Percentiles rank a stretch among this genome's conserved stretches.
Evolutionary conservation across 768 basidiomycete species (phyloP).

Genomic region (Suillus paluster): DNA sequence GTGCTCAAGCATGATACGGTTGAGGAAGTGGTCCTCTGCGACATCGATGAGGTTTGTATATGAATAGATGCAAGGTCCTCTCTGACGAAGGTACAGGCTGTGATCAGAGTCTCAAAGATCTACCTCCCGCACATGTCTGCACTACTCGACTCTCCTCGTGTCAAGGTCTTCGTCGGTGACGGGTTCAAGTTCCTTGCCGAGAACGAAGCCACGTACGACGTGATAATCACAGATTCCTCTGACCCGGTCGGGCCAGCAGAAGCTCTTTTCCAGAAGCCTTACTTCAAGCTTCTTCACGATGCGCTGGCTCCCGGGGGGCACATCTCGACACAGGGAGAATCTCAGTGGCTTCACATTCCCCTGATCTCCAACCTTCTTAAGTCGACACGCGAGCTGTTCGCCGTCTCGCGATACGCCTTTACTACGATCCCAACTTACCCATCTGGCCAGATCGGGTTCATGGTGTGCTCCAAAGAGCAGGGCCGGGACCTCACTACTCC

Average conservation of each 20-base stretch:
- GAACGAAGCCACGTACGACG: conserved; percentile 88
- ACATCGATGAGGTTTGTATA: conserved; percentile 86
- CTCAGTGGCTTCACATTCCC: conserved; percentile 90
- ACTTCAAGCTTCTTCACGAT: conserved; percentile 93
- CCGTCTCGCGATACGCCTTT: conserved; percentile 86
- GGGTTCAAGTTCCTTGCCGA: conserved; percentile 96
- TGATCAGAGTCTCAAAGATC: conserved; percentile 90
- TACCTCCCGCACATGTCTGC: conserved; percentile 94
- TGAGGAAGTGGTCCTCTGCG: conserved; percentile 91
- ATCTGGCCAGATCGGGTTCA: conserved; percentile 96
- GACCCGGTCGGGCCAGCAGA: conserved; percentile 97
- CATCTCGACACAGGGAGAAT: conserved; percentile 96
- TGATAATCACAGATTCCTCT: conserved; percentile 98
- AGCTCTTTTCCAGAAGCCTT: conserved; percentile 94
- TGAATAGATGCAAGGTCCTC: background rate
- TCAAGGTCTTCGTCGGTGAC: conserved; percentile 87
- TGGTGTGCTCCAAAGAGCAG: conserved; percentile 82
- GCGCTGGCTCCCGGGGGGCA: conserved; percentile 88
- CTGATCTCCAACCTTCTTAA: conserved; percentile 79
- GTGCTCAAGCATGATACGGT: conserved; percentile 93
- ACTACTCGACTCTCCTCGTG: conserved; percentile 78
- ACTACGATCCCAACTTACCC: conserved; percentile 99
- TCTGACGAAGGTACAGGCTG: conserved; percentile 58
- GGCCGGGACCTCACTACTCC: conserved; percentile 74
- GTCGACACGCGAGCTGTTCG: conserved; percentile 76